Percentiles rank a stretch among this genome's conserved stretches.
Conservation (phyloP, 345 rosid genomes). For the Pugionium dolabratum region DNA sequence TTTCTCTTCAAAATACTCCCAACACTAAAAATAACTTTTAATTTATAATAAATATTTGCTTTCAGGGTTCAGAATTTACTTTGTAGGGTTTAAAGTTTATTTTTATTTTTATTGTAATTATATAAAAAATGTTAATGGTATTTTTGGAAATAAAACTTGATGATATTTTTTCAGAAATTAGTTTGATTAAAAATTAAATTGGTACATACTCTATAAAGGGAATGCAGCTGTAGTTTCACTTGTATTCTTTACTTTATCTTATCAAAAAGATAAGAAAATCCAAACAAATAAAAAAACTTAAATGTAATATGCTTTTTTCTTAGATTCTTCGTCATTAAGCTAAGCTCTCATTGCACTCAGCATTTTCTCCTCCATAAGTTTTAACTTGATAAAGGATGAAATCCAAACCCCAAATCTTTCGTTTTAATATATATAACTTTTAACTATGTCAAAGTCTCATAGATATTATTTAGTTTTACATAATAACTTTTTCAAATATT, state of each 20-base stretch:
- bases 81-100: no score
- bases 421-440: not conserved
- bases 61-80: no score
- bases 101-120: no score
- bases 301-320: conserved; percentile 22
- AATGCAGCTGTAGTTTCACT: conserved; percentile 39
- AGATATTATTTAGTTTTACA: not conserved
- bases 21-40: no score
- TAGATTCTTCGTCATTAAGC: conserved; percentile 89
- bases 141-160: no score
- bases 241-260: conserved; percentile 38
- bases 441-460: not conserved
- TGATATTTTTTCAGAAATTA: no score
- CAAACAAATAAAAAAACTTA: conserved; percentile 20
- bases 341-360: conserved; percentile 44
- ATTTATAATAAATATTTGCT: no score
- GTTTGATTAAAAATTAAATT: not conserved
- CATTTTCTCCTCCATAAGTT: conserved; percentile 10
- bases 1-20: no score
- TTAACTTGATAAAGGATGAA: not conserved
- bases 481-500: not conserved
- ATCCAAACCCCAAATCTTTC: not conserved
- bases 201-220: conserved; percentile 16
- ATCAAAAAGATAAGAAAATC: conserved; percentile 27
- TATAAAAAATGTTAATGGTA: no score